Evolutionary conservation across 139 green algal genomes (phyloP).

Genomic region (Chlamydomonas schloesseri): DNA sequence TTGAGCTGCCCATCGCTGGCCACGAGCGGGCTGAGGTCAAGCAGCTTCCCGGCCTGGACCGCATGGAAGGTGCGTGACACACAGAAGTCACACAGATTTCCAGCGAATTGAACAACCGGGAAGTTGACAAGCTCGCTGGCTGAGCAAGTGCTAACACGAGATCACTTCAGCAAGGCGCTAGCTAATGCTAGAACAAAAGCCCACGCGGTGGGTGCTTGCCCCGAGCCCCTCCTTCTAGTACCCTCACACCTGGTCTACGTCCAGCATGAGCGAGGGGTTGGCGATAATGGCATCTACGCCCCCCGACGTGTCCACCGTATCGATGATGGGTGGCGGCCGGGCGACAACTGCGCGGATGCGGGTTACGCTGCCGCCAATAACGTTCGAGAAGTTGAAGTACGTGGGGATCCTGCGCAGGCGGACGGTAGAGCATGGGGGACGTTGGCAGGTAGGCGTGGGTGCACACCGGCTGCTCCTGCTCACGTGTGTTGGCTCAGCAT

Average conservation of each 20-base stretch:
- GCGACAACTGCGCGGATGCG: neutral
- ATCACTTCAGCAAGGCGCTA: too few relatives aligned
- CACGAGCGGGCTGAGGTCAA: constrained; percentile 19
- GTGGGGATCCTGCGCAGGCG: neutral
- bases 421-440: too few relatives aligned
- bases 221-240: too few relatives aligned
- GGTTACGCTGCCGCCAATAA: neutral
- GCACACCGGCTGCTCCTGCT: too few relatives aligned
- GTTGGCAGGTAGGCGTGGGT: neutral
- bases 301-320: neutral
- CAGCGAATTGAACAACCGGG: too few relatives aligned
- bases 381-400: constrained; percentile 30
- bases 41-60: constrained; percentile 33
- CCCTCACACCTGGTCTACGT: constrained; percentile 2
- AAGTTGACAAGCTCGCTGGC: too few relatives aligned
- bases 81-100: too few relatives aligned
- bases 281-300: constrained; percentile 18
- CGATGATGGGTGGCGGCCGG: neutral
- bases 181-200: too few relatives aligned
- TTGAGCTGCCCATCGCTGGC: constrained; percentile 1
- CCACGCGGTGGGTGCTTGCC: too few relatives aligned
- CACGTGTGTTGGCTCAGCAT: neutral
- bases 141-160: too few relatives aligned
- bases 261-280: neutral
- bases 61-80: too few relatives aligned